phyloP scores from a whole-genome alignment of 495 filamentous ascomycete genomes.

The Neurospora discreta region DNA sequence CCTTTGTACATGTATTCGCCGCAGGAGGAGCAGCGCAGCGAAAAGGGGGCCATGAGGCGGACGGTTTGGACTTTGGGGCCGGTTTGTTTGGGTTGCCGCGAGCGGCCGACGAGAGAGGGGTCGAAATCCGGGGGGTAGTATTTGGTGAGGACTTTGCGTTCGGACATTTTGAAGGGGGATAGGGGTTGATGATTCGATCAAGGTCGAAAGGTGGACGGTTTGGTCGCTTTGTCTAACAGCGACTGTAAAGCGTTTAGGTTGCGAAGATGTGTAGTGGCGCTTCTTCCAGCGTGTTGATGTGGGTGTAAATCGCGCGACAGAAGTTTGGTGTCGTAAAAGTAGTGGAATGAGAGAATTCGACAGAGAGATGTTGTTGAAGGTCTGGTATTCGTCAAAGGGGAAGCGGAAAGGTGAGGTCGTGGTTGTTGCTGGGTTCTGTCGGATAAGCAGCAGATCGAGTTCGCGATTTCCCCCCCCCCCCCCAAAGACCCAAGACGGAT shows the following conservation, averaged over 20 bases:
- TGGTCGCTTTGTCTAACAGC: not conserved
- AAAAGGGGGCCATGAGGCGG: constrained; percentile 93
- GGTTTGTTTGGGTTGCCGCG: constrained; percentile 51
- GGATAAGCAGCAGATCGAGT: not conserved
- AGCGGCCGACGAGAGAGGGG: constrained; percentile 64
- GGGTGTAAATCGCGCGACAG: not conserved
- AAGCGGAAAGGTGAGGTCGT: not conserved
- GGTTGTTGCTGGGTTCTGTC: not conserved
- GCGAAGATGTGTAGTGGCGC: not conserved
- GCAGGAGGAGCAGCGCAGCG: constrained; percentile 83
- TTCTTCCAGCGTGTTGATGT: not conserved
- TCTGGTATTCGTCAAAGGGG: not conserved
- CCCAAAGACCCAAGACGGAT: not conserved
- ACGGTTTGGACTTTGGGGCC: constrained; percentile 80
- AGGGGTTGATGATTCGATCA: not conserved
- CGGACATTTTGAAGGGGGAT: constrained; percentile 56
- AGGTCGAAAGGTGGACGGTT: not conserved
- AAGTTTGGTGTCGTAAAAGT: not conserved
- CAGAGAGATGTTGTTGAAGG: not conserved
- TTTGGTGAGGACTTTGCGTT: constrained; percentile 75
- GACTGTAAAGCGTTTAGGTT: not conserved
- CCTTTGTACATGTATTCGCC: constrained; percentile 97
- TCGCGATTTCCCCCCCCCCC: not conserved
- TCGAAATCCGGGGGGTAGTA: constrained; percentile 98
- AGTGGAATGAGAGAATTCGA: not conserved